Evolutionary conservation across 805 yeast species (phyloP).

Genomic region (Wickerhamiella cacticola): DNA sequence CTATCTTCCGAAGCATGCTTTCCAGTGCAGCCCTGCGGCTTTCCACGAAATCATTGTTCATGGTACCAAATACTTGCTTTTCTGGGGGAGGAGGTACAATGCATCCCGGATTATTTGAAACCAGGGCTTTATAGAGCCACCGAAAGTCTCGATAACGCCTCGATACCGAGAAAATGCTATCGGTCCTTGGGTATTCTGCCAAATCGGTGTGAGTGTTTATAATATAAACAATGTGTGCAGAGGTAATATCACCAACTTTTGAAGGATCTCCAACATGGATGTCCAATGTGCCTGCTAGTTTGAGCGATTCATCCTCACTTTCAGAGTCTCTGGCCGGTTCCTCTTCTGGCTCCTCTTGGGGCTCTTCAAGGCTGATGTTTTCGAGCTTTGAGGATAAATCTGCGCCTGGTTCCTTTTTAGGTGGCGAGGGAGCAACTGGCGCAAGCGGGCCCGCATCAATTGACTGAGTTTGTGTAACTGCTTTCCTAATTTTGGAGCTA

Average conservation of each 20-base stretch:
- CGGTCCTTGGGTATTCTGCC: slow-evolving; percentile 23
- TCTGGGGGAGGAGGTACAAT: slow-evolving; percentile 95
- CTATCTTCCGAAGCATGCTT: slow-evolving; percentile 68
- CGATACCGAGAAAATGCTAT: slow-evolving; percentile 46
- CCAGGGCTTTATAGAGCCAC: slow-evolving; percentile 85
- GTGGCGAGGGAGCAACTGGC: not conserved
- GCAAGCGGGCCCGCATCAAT: slow-evolving; percentile 10
- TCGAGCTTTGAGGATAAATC: not conserved
- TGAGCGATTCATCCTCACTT: not conserved
- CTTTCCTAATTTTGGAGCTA: slow-evolving; percentile 5
- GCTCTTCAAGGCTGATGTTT: slow-evolving; percentile 3
- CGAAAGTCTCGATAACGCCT: slow-evolving; percentile 86
- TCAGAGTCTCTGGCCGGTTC: not conserved
- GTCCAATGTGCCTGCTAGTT: slow-evolving; percentile 18
- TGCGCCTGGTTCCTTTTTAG: not conserved
- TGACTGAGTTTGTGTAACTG: not conserved
- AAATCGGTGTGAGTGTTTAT: slow-evolving; percentile 52
- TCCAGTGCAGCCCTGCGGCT: slow-evolving; percentile 74
- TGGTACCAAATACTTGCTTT: slow-evolving; percentile 84
- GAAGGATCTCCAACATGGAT: slow-evolving; percentile 81
- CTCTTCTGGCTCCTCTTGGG: not conserved
- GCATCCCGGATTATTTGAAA: slow-evolving; percentile 75
- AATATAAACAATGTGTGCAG: slow-evolving; percentile 78
- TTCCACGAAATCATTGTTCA: slow-evolving; percentile 82
- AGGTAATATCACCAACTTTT: slow-evolving; percentile 81